Evolutionary conservation across 345 rosid genomes (phyloP).

Genomic region (Triadica sebifera): DNA sequence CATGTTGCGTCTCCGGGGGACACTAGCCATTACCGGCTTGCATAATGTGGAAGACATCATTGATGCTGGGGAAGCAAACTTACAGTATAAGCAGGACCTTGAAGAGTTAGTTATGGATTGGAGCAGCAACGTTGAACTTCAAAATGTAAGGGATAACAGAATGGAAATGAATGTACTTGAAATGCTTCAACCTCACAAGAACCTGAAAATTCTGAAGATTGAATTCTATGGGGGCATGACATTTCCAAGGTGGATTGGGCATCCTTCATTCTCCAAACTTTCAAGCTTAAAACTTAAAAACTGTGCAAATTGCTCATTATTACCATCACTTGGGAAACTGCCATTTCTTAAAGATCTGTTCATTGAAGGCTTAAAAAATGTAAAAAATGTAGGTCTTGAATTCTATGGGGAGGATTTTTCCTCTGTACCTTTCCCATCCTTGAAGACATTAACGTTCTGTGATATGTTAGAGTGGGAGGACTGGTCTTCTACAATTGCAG

Average conservation of each 20-base stretch:
- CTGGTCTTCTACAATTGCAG: neutral
- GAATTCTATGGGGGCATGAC: neutral
- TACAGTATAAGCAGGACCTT: neutral
- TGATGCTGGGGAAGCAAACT: constrained; percentile 4
- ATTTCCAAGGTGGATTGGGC: constrained; percentile 3
- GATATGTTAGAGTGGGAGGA: constrained; percentile 8
- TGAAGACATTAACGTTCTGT: neutral
- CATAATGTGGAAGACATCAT: neutral
- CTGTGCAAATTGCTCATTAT: neutral
- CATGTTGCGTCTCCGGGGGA: neutral
- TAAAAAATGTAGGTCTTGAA: neutral
- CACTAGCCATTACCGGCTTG: neutral
- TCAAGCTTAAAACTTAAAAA: neutral
- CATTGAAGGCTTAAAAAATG: neutral
- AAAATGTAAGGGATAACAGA: neutral
- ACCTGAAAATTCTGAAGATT: neutral
- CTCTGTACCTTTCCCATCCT: neutral
- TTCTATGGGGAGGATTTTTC: constrained; percentile 1
- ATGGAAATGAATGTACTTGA: neutral
- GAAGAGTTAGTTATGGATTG: neutral
- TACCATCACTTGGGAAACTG: neutral
- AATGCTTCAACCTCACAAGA: constrained; percentile 3
- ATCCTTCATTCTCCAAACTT: neutral
- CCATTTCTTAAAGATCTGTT: neutral
- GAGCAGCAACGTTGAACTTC: neutral